Evolutionary conservation across 2,329 filamentous ascomycete species (phyloP).

Genomic region (Alternaria sp.): DNA sequence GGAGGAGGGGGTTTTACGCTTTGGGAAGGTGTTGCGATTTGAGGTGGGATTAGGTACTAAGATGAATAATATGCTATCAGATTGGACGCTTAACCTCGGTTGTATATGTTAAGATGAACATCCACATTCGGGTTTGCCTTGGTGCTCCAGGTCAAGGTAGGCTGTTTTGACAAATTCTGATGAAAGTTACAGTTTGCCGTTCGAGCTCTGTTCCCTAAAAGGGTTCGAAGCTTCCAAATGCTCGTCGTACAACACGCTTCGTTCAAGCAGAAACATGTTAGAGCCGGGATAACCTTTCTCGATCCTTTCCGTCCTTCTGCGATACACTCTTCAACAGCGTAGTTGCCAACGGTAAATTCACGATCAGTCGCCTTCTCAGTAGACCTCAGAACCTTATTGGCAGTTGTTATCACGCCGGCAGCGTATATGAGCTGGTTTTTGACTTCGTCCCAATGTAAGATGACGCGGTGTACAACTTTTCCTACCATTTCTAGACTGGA

Average conservation of each 20-base stretch:
- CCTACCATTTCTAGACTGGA: conserved; percentile 48
- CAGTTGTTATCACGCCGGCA: conserved; percentile 43
- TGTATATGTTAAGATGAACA: conserved; percentile 36
- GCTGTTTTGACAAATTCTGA: conserved; percentile 34
- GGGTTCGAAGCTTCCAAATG: conserved; percentile 31
- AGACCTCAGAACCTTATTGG: conserved; percentile 43
- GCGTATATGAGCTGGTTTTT: conserved; percentile 51
- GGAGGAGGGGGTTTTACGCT: no score
- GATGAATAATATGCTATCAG: background rate
- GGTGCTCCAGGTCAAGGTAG: conserved; percentile 33
- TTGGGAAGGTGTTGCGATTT: no score
- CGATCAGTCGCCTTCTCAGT: conserved; percentile 40
- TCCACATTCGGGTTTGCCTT: conserved; percentile 45
- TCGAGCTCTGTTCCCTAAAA: conserved; percentile 41
- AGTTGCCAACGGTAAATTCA: conserved; percentile 44
- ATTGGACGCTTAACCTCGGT: no score
- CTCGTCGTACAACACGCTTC: conserved; percentile 51
- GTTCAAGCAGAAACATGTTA: conserved; percentile 52
- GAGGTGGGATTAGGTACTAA: background rate
- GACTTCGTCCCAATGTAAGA: conserved; percentile 46
- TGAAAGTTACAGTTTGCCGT: conserved; percentile 26
- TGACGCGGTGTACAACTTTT: conserved; percentile 34
- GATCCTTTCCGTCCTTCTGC: conserved; percentile 49
- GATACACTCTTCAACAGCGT: conserved; percentile 48
- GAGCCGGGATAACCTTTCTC: conserved; percentile 51